Evolutionary conservation across 1,284 basidiomycete genomes (phyloP).

Genomic region (Cronartium ribicola): DNA sequence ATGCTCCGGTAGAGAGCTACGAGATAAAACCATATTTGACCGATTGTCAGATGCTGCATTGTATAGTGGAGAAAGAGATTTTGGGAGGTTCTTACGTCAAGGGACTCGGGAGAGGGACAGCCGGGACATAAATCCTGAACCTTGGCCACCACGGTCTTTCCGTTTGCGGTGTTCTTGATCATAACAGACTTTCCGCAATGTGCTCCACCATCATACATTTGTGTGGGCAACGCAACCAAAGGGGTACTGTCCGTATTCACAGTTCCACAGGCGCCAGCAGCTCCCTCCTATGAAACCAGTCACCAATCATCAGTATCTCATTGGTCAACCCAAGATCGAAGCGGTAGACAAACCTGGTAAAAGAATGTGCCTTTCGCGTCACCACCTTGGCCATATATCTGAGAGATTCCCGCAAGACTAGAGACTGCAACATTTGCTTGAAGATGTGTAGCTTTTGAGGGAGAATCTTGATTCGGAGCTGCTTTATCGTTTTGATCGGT

Average conservation of each 20-base stretch:
- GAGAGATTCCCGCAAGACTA: constrained; percentile 14
- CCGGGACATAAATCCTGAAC: constrained; percentile 39
- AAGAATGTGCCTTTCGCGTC: constrained; percentile 34
- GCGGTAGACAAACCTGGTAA: constrained; percentile 19
- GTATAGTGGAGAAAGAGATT: no score
- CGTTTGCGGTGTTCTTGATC: constrained; percentile 38
- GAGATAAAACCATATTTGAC: neutral
- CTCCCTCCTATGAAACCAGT: constrained; percentile 15
- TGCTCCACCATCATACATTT: constrained; percentile 29
- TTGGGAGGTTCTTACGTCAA: constrained; percentile 13
- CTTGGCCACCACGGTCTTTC: constrained; percentile 31
- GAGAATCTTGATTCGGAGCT: constrained; percentile 2
- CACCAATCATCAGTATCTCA: neutral
- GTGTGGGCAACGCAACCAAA: constrained; percentile 35
- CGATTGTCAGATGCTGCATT: no score
- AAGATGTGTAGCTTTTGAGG: neutral
- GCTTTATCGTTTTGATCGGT: constrained; percentile 10
- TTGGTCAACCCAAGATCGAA: neutral
- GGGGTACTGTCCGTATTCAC: constrained; percentile 29
- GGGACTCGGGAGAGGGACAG: constrained; percentile 24
- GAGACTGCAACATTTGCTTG: neutral
- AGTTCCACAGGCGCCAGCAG: constrained; percentile 35
- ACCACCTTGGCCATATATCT: constrained; percentile 26
- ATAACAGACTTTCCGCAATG: constrained; percentile 36
- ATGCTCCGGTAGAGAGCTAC: constrained; percentile 40